Evolutionary conservation across 306 rosid species (phyloP), one percentile per base, ranked within the genome.

Genomic region (Begonia fuchsioides): DNA sequence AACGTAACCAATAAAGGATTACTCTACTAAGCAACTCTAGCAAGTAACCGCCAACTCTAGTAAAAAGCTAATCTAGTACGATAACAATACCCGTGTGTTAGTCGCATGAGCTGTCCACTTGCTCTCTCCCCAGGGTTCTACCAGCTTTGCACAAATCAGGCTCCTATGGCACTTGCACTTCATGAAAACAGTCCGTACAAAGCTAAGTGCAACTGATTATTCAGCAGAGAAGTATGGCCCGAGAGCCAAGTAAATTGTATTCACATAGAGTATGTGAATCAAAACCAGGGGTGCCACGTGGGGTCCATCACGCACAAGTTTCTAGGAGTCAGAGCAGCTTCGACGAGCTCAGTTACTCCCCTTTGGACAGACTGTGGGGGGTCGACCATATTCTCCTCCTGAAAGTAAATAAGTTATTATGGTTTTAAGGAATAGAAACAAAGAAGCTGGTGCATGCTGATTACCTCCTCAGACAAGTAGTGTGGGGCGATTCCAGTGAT

Each of bases 221-320:
- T 6, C 35, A 26, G 35, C 35, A 26, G 35, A 20, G 5, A 3
- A 2, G 35, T 26, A 26, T 26, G 35, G 35, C 35, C 1, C 7
- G 35, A 26, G 35, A 26, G 35, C 7, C 8, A 26, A 4, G 35
- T 26, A 8, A 1, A 41, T n/a, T 10, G 12, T 41, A 41, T 41
- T 11, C 12, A 41, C 45, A 4, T 41, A 1, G 14, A 2, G 46
- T 57, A 46, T 52, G 20, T 1, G 16, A 14, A 49, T 59, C 65
- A 87, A 73, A 92, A 92, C 98, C 98, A 92, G 47, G 98, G 96
- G 65, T 92, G 98, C 98, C 98, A 92, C 9, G 98, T 92, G 3
- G 98, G 94, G 73, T 92, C 98, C 98, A 92, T 92, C 94, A 80
- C 85, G 81, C 98, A 92, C 74, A 92, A 67, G 72, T 85, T 82